These are phyloP conservation scores for Collybiopsis luxurians DNA, from an alignment of 768 basidiomycete species.

Conservation along the genomic window DNA sequence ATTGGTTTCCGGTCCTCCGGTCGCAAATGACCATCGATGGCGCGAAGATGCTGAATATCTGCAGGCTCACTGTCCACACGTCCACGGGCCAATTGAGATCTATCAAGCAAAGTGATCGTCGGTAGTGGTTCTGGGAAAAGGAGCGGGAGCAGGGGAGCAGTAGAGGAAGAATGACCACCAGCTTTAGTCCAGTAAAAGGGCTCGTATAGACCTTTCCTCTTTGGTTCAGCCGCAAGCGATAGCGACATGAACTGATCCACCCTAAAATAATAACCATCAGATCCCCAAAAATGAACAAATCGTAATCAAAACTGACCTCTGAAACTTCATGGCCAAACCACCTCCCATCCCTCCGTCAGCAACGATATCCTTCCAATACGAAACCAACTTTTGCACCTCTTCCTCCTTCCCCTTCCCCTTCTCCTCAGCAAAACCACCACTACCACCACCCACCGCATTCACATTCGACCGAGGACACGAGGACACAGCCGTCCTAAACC, in stretches of 20 bases:
- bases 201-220: slow-evolving; percentile 71
- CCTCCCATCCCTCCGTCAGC: slow-evolving; percentile 34
- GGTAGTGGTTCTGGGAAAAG: slow-evolving; percentile 78
- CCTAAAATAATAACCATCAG: slow-evolving; percentile 29
- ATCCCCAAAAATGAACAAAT: slow-evolving; percentile 2
- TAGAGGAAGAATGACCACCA: slow-evolving; percentile 31
- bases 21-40: slow-evolving; percentile 44
- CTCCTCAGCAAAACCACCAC: too few relatives aligned
- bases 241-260: slow-evolving; percentile 78
- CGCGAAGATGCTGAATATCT: slow-evolving; percentile 59
- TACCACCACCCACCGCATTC: slow-evolving; percentile 25
- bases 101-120: slow-evolving; percentile 63
- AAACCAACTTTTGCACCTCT: slow-evolving; percentile 48
- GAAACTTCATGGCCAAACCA: slow-evolving; percentile 54
- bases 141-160: slow-evolving; percentile 57
- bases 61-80: slow-evolving; percentile 68
- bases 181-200: slow-evolving; percentile 67
- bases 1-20: slow-evolving; percentile 30
- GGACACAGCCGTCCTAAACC: slow-evolving; percentile 45
- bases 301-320: slow-evolving; percentile 46
- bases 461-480: slow-evolving; percentile 45
- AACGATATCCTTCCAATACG: slow-evolving; percentile 56
- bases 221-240: slow-evolving; percentile 72
- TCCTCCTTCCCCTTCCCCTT: slow-evolving; percentile 31
- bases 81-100: slow-evolving; percentile 59